Conservation (phyloP, 2,329 filamentous ascomycete species). For the Exophiala sideris region DNA sequence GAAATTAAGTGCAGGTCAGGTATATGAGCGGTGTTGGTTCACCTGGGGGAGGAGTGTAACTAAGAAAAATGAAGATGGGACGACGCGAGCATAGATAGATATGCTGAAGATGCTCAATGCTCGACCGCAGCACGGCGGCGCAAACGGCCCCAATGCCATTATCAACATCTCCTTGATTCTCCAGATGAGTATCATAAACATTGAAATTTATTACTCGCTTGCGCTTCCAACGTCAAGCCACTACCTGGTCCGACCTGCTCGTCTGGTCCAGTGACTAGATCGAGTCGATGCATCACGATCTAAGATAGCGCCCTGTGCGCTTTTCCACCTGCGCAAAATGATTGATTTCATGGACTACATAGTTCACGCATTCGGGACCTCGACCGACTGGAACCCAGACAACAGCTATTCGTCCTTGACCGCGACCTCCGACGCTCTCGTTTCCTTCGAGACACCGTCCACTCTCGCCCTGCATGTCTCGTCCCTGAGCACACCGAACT, state of each 20-base stretch:
- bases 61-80: neutral
- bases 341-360: conserved; percentile 97
- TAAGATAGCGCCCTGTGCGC: conserved; percentile 22
- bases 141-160: too few species aligned
- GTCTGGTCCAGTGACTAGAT: too few species aligned
- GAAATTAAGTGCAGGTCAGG: conserved; percentile 2
- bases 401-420: conserved; percentile 89
- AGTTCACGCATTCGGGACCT: conserved; percentile 82
- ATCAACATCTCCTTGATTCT: too few species aligned
- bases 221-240: too few species aligned
- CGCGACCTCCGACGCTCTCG: conserved; percentile 75
- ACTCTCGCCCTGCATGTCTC: conserved; percentile 84
- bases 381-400: conserved; percentile 84
- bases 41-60: conserved; percentile 1
- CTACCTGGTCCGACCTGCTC: too few species aligned
- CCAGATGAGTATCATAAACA: too few species aligned
- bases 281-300: conserved; percentile 10
- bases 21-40: conserved; percentile 9
- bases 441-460: conserved; percentile 82
- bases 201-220: too few species aligned
- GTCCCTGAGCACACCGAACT: conserved; percentile 86
- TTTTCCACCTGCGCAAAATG: conserved; percentile 53
- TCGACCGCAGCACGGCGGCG: too few species aligned
- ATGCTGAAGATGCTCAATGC: too few species aligned
- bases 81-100: too few species aligned